Evolutionary conservation across 2,329 filamentous ascomycete genomes (phyloP).

Genomic region (Drechslerella dactyloides): DNA sequence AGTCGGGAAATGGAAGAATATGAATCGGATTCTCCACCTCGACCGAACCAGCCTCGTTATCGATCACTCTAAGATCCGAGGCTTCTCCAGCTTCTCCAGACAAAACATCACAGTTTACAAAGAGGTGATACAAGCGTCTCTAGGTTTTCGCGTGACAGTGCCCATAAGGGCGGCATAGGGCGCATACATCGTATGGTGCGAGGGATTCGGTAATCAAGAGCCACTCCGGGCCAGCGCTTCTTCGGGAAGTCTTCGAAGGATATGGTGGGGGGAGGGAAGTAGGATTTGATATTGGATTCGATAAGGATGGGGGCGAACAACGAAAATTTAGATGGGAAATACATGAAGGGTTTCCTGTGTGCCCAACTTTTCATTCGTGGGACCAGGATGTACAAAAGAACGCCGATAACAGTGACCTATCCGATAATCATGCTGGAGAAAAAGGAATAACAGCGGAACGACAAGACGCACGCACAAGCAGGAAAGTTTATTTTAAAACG

Average conservation of each 20-base stretch:
- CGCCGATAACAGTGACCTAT: constrained; percentile 47
- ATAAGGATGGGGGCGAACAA: background rate
- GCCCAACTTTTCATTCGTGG: constrained; percentile 32
- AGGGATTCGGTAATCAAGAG: background rate
- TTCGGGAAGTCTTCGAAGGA: background rate
- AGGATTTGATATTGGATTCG: constrained; percentile 19
- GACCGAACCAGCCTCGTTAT: background rate
- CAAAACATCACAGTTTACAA: constrained; percentile 19
- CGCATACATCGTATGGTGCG: constrained; percentile 1
- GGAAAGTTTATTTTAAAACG: constrained; percentile 42
- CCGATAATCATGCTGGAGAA: constrained; percentile 46
- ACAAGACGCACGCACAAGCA: constrained; percentile 5
- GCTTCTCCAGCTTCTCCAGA: constrained; percentile 3
- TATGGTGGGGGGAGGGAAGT: background rate
- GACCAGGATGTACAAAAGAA: constrained; percentile 50
- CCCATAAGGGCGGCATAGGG: background rate
- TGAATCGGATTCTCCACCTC: background rate
- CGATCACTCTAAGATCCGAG: background rate
- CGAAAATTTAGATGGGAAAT: constrained; percentile 36
- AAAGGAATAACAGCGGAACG: constrained; percentile 10
- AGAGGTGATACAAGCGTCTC: constrained; percentile 25
- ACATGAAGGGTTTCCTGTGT: constrained; percentile 43
- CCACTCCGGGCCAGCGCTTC: background rate
- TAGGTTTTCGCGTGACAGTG: background rate
- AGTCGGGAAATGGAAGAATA: no score